Base-by-base conservation (phyloP, 768 basidiomycete genomes). In the Pisolithus orientalis region DNA sequence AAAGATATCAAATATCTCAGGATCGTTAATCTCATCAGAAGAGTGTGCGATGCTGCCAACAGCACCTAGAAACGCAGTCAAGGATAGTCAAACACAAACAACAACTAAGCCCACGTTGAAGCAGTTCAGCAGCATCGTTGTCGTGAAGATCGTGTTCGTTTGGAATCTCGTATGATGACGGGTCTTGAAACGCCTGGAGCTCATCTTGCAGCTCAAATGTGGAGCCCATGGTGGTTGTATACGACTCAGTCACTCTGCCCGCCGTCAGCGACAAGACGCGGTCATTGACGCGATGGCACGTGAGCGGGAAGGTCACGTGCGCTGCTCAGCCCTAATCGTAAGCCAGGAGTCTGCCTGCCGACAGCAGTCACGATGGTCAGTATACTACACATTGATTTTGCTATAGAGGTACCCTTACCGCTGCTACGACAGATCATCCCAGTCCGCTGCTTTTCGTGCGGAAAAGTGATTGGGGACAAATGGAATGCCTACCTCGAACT, bases 381-480 rank as follows among this genome's bases (percentile, higher is more conserved):
- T 38, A 21, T 21, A 27, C 25, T 6, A 17, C 6, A 9, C 27
- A 7, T 11, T 13, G 4, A 24, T 17, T 8, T n/a, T 7, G 34
- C 34, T 4, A 4, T n/a, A 13, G 40, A 13, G 32, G 16, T 21
- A 7, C 27, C 32, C 14, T 40, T 2, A 39, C 10, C 25, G 14
- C 21, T 4, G 7, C 21, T 8, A 42, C 28, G 2, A 21, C 61
- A 95, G 94, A 98, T 97, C 55, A 95, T 96, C 57, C 94, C 94
- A 44, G 90, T 97, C 7, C 84, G 94, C 40, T 95, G 94, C 59
- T 96, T 96, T 65, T 92, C 94, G 14, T 95, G 93, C 64, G 95
- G 95, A 43, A 97, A 97, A 70, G 94, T 98, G 56, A 86, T 97
- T 39, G 93, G 95, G 45, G 92, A 97, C 75, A 90, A 96, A 58